These are phyloP conservation scores for Trichoderma koningiopsis DNA, from an alignment of 2,329 filamentous ascomycete genomes.

Conservation along the genomic window DNA sequence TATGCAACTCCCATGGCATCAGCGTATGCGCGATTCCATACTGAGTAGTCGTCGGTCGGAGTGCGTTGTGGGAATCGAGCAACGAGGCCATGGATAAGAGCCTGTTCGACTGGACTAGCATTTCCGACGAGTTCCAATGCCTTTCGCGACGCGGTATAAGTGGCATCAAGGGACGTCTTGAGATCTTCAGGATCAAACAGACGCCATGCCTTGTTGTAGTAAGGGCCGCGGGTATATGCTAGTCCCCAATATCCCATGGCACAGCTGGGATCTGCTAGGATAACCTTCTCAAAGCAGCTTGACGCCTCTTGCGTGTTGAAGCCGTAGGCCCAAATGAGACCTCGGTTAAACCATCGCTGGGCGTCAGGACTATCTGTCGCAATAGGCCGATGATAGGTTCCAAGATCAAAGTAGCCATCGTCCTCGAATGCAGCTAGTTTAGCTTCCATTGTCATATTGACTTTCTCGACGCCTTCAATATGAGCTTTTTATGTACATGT, in stretches of 20 bases:
- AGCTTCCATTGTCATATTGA: background rate
- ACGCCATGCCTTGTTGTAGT: conserved; percentile 72
- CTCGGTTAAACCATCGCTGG: conserved; percentile 66
- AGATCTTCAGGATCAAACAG: conserved; percentile 5
- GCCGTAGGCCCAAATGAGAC: conserved; percentile 66
- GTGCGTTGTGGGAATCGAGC: conserved; percentile 4
- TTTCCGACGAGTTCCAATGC: background rate
- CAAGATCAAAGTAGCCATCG: conserved; percentile 43
- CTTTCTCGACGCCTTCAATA: background rate
- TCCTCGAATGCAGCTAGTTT: background rate
- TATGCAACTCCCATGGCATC: background rate
- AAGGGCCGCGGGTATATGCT: conserved; percentile 69
- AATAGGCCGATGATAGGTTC: conserved; percentile 54
- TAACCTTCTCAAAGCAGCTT: conserved; percentile 60
- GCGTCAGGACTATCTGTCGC: conserved; percentile 51
- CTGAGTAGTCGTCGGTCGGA: conserved; percentile 2
- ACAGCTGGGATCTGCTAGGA: conserved; percentile 54
- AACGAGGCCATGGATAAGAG: conserved; percentile 6
- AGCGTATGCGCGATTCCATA: conserved; percentile 13
- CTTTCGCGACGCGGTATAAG: background rate
- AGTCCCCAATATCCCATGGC: conserved; percentile 68
- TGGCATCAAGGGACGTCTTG: background rate
- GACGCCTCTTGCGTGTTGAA: conserved; percentile 71
- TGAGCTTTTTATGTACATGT: background rate
- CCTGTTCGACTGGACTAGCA: conserved; percentile 8